Conservation (phyloP, 176 grass and related monocot species). For the Hordeum marinum region DNA sequence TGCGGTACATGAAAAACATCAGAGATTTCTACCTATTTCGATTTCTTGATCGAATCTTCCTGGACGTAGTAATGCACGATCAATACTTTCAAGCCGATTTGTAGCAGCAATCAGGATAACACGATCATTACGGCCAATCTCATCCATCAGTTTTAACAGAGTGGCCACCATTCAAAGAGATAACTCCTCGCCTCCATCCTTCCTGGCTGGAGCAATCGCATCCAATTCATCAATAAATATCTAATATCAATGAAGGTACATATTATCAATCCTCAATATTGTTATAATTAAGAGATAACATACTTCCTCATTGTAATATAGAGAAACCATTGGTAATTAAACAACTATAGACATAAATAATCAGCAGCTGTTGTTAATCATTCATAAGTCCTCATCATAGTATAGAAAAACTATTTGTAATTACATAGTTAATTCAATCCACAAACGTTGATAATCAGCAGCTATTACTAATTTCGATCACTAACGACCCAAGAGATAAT, state of each 20-base stretch:
- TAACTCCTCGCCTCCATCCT: conserved; percentile 73
- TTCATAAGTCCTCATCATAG: not conserved
- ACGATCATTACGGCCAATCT: conserved; percentile 63
- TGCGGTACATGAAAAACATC: conserved; percentile 16
- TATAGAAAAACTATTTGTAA: not conserved
- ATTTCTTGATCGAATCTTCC: conserved; percentile 90
- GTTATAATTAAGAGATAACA: not conserved
- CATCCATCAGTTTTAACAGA: conserved; percentile 91
- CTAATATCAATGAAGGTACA: conserved; percentile 41
- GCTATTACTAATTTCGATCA: not conserved
- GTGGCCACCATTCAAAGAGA: conserved; percentile 89
- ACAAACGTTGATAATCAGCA: not conserved
- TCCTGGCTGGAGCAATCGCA: conserved; percentile 90
- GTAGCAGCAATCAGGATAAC: conserved; percentile 85
- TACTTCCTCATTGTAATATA: not conserved
- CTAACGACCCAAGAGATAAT: not conserved
- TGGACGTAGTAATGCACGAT: conserved; percentile 64
- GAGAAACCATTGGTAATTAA: not conserved
- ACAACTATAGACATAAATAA: not conserved
- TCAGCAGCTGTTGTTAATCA: not conserved
- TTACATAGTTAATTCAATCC: not conserved
- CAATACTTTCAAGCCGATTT: conserved; percentile 83
- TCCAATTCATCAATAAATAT: conserved; percentile 99
- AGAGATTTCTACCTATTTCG: conserved; percentile 73
- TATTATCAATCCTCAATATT: conserved; percentile 15